Conservation (phyloP, 257 asterid species). For the Nicotiana tabacum region DNA sequence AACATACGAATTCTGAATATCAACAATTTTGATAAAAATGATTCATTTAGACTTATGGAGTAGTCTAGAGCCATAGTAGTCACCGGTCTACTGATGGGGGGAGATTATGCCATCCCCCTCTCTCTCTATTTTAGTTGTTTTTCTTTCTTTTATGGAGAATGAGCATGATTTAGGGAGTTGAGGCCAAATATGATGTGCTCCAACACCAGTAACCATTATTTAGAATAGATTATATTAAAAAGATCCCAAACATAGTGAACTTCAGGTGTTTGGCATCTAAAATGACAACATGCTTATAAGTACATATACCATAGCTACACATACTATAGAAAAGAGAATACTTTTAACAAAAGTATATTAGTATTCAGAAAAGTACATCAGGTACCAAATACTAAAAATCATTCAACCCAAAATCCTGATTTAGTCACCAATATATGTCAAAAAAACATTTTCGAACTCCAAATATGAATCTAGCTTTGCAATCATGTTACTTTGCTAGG, state of each 20-base stretch:
- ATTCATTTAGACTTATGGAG: background rate
- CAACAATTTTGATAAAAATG: background rate
- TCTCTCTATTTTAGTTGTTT: background rate
- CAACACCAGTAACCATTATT: background rate
- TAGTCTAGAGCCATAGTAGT: background rate
- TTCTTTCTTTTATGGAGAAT: background rate
- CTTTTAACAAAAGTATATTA: background rate
- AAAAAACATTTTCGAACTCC: background rate
- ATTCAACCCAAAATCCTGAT: background rate
- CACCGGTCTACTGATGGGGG: background rate
- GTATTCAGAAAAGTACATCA: background rate
- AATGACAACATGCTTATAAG: background rate
- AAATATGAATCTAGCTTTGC: background rate
- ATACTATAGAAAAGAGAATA: background rate
- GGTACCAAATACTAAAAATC: background rate
- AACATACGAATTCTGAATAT: background rate
- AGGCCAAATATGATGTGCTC: background rate
- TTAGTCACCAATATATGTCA: background rate
- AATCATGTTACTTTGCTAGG: background rate
- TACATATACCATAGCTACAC: background rate
- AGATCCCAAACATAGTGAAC: background rate
- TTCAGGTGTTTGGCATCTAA: background rate
- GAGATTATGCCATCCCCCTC: background rate
- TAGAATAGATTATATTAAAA: background rate
- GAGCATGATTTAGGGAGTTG: background rate